A percentile compares a stretch with the other conserved stretches of the same genome.
These are phyloP conservation scores for Emergomyces orientalis DNA, from an alignment of 2,329 filamentous ascomycete genomes.

Conservation along the genomic window DNA sequence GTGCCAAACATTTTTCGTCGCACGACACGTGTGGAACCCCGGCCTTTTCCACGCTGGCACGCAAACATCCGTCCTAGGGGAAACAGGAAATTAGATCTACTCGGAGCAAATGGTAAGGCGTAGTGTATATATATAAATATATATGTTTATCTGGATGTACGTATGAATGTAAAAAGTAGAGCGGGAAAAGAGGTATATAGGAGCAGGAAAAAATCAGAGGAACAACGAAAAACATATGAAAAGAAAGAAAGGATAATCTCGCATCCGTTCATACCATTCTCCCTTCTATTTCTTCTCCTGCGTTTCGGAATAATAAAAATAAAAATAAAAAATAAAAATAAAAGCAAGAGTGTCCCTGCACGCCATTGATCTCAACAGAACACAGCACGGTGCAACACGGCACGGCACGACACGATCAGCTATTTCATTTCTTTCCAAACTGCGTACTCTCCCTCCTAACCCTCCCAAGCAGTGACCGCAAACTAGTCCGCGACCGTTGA, in stretches of 20 bases:
- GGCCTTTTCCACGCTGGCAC: not conserved
- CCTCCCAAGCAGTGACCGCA: slow-evolving; percentile 2
- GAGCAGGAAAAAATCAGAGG: not conserved
- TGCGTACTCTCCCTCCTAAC: slow-evolving; percentile 4
- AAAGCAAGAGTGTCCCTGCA: not conserved
- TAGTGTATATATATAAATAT: not conserved
- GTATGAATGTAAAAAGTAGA: not conserved
- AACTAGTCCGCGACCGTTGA: not conserved
- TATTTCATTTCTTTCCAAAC: not conserved
- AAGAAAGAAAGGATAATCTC: not conserved
- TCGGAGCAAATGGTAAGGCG: not conserved
- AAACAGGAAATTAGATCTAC: not conserved
- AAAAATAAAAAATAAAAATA: not conserved
- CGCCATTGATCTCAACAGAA: not conserved
- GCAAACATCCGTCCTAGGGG: not conserved
- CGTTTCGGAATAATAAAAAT: not conserved
- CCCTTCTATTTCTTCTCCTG: not conserved
- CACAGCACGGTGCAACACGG: not conserved
- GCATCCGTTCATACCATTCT: not conserved
- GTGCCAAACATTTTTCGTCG: too few species aligned
- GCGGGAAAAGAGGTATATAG: not conserved
- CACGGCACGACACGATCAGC: not conserved
- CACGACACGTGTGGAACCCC: not conserved
- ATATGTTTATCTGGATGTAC: not conserved
- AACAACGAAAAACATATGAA: not conserved